phyloP scores from a whole-genome alignment of 768 basidiomycete genomes.

The Rhodocollybia butyracea region DNA sequence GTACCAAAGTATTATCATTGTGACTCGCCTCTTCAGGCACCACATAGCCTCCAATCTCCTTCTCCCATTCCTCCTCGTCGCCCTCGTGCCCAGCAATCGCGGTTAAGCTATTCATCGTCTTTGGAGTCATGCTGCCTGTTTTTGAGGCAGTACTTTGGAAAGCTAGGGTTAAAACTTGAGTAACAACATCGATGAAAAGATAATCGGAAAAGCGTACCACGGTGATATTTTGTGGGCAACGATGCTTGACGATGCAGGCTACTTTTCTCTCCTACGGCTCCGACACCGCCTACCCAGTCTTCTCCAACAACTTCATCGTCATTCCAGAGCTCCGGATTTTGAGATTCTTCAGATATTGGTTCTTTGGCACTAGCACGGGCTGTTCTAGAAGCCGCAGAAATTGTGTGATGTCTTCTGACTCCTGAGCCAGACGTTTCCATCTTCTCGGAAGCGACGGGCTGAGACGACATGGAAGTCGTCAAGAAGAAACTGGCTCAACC shows the following conservation, averaged over 20 bases:
- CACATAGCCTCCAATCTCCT: constrained; percentile 72
- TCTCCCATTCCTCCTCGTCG: constrained; percentile 87
- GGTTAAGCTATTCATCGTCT: constrained; percentile 76
- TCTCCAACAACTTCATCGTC: constrained; percentile 78
- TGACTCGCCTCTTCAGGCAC: constrained; percentile 2
- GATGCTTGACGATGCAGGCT: constrained; percentile 79
- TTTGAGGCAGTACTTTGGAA: constrained; percentile 51
- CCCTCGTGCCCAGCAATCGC: constrained; percentile 86
- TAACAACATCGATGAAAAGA: constrained; percentile 2
- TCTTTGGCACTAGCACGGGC: constrained; percentile 59
- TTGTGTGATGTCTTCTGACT: constrained; percentile 83
- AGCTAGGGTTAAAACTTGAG: constrained; percentile 28
- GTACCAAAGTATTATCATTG: neutral
- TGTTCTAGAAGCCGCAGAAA: constrained; percentile 69
- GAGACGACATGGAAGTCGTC: constrained; percentile 9
- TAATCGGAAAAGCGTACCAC: constrained; percentile 49
- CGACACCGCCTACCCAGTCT: constrained; percentile 79
- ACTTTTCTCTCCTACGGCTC: constrained; percentile 80
- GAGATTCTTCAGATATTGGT: constrained; percentile 64
- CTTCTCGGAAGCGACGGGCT: no score
- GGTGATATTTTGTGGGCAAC: constrained; percentile 76
- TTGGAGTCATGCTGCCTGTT: constrained; percentile 62
- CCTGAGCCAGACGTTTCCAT: constrained; percentile 26
- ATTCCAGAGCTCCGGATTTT: constrained; percentile 57
- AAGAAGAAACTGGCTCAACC: neutral